phyloP scores from a whole-genome alignment of 192 early-diverging fungal genomes.

The Coemansia sp. region DNA sequence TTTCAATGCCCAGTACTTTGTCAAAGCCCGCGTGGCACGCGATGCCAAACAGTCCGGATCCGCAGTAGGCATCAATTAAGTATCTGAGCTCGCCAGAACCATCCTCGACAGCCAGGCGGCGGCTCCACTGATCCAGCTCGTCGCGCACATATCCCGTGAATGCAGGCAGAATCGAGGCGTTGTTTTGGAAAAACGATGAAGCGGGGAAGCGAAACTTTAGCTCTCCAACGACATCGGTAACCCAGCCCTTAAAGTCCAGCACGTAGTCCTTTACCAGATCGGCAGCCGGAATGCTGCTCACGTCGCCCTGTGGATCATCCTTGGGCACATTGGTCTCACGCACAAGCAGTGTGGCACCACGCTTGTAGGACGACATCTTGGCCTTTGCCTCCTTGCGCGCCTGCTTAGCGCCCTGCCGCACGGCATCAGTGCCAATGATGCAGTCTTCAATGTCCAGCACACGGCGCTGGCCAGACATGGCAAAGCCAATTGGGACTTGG shows the following conservation, averaged over 20 bases:
- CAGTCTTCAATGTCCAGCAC: conserved; percentile 72
- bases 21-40: conserved; percentile 63
- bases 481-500: conserved; percentile 61
- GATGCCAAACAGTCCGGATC: conserved; percentile 72
- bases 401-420: conserved; percentile 57
- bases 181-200: conserved; percentile 73
- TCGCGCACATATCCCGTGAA: conserved; percentile 65
- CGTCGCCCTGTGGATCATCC: conserved; percentile 13
- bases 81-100: conserved; percentile 46
- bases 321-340: conserved; percentile 59
- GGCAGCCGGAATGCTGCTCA: conserved; percentile 22
- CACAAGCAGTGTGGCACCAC: conserved; percentile 62
- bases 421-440: conserved; percentile 63
- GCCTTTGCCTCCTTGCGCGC: conserved; percentile 54
- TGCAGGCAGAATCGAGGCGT: conserved; percentile 65
- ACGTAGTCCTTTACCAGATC: conserved; percentile 56
- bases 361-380: conserved; percentile 60
- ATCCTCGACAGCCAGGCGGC: conserved; percentile 2
- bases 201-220: conserved; percentile 66
- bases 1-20: conserved; percentile 69
- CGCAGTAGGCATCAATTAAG: conserved; percentile 75
- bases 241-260: conserved; percentile 59
- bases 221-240: conserved; percentile 61
- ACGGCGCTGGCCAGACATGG: conserved; percentile 58
- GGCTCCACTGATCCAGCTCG: conserved; percentile 56